Percentiles rank a stretch among this genome's conserved stretches.
Evolutionary conservation across 345 rosid species (phyloP).

Genomic region (Ailanthus altissimus): DNA sequence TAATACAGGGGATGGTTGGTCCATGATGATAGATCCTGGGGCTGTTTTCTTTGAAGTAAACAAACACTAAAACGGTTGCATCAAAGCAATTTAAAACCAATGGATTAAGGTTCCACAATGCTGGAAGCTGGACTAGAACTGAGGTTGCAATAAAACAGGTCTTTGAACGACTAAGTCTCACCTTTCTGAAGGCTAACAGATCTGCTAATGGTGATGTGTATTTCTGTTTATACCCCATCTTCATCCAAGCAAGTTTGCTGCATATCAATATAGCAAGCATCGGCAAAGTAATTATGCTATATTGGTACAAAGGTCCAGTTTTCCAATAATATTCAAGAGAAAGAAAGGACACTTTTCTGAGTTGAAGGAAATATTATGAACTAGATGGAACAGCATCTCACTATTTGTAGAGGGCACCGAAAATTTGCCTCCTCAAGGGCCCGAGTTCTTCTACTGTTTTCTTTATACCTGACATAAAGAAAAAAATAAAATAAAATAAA

Average conservation of each 20-base stretch:
- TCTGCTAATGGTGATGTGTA: slow-evolving; percentile 85
- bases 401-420: no score
- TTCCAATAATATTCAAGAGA: background rate
- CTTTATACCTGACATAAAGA: slow-evolving; percentile 45
- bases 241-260: slow-evolving; percentile 96
- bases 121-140: background rate
- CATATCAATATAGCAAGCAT: slow-evolving; percentile 22
- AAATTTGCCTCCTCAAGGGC: slow-evolving; percentile 63
- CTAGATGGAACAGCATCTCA: no score
- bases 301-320: background rate
- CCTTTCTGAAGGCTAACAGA: slow-evolving; percentile 93
- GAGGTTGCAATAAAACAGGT: background rate
- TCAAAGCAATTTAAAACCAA: background rate
- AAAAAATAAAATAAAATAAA: background rate
- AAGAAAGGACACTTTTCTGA: background rate
- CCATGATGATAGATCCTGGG: no score
- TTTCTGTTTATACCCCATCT: slow-evolving; percentile 73
- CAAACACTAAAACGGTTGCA: background rate
- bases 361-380: background rate
- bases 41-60: background rate
- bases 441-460: slow-evolving; percentile 71
- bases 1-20: background rate
- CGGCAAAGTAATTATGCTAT: background rate
- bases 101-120: slow-evolving; percentile 5
- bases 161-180: background rate